Base-by-base conservation (phyloP, 1,139 yeast species). In the Suhomyces atakaporum region DNA sequence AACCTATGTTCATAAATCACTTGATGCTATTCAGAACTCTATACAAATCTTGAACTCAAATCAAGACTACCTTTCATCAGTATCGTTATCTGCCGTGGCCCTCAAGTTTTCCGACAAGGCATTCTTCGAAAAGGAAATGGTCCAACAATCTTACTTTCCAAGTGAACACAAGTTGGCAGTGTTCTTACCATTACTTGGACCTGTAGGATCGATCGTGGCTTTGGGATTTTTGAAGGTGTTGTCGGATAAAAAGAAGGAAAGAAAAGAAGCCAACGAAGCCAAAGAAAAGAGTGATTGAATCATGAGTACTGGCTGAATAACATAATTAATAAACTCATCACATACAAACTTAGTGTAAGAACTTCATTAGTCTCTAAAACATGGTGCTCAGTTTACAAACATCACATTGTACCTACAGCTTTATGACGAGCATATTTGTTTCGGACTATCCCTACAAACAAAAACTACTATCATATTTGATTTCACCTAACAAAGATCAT, bases 121-220 rank as follows among this genome's bases (percentile, higher is more conserved):
- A 0, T 90, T 92, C 53, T 92, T 90, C 58, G 95, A 90, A 48
- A 85, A 86, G 51, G 90, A 84, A 59, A 90, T 92, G 95, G 92
- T 90, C 7, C 96, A 88, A 53, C 97, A 90, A 54, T 86, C 85
- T 32, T 89, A 85, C 53, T 89, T 90, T 69, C 97, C 97, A 0
- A 90, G 87, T 47, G 97, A 90, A 54, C 97, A 92, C 57, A 89
- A 88, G 56, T 69, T 90, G 53, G 97, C 97, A 0, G 96, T 92
- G 0, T 92, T 89, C 47, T 69, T 88, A 51, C 98, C 97, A 0
- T 64, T 92, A 36, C 60, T 89, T 25, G 97, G 97, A 0, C 98
- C 98, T 1, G 66, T 89, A 16, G 64, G 77, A 1, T 76, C 92
- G 13, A 90, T 92, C n/a, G 58, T 83, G 14, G 29, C 73, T 1